A percentile compares a stretch with the other conserved stretches of the same genome.
phyloP scores from a whole-genome alignment of 208 protist species.

The Leishmania mexicana region DNA sequence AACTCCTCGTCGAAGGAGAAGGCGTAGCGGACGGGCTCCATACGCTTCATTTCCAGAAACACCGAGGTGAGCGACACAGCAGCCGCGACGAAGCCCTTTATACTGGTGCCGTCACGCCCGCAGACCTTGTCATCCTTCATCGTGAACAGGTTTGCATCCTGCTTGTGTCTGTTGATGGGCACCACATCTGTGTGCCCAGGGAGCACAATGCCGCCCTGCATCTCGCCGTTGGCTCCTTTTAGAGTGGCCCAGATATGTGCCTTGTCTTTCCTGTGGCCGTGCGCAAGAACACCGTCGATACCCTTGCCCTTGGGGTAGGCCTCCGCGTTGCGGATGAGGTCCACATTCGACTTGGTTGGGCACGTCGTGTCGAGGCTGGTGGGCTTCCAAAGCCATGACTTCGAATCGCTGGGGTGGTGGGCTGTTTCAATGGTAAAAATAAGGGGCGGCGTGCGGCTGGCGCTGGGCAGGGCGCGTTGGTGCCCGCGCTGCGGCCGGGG shows the following conservation, averaged over 20 bases:
- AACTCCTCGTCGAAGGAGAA: constrained; percentile 54
- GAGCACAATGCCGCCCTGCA: constrained; percentile 50
- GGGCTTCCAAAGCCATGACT: constrained; percentile 47
- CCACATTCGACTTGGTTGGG: constrained; percentile 46
- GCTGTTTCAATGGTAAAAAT: too few species aligned
- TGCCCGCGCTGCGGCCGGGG: too few species aligned
- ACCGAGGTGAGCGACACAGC: constrained; percentile 35
- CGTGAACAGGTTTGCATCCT: constrained; percentile 55
- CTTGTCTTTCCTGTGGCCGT: constrained; percentile 35
- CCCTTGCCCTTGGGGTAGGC: constrained; percentile 26
- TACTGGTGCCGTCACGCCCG: constrained; percentile 47
- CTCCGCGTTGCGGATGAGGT: constrained; percentile 40
- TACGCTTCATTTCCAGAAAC: constrained; percentile 39
- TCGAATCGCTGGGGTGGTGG: neutral
- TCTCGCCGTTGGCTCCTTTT: constrained; percentile 32
- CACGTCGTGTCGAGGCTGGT: constrained; percentile 48
- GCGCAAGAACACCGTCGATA: constrained; percentile 26
- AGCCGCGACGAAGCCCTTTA: constrained; percentile 62
- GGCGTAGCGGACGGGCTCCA: constrained; percentile 49
- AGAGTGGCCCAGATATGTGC: constrained; percentile 51
- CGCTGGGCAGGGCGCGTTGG: neutral
- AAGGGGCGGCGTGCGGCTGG: neutral
- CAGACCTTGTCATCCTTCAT: constrained; percentile 50
- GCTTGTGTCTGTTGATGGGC: constrained; percentile 54
- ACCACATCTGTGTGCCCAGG: constrained; percentile 61